Percentiles rank a stretch among this genome's conserved stretches.
phyloP scores from a whole-genome alignment of 805 yeast species.

The Pachysolen tannophilus region DNA sequence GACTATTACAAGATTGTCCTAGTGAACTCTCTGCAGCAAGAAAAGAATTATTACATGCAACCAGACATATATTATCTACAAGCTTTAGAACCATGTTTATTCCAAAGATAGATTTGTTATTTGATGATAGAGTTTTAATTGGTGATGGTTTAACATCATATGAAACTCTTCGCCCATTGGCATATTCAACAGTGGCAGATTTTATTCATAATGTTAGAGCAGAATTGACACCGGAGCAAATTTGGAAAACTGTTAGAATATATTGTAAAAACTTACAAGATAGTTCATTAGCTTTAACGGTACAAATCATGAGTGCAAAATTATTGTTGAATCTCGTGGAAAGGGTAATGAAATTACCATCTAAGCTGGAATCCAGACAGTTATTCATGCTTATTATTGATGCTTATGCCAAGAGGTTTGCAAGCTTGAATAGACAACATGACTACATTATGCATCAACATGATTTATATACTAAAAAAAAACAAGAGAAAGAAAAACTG shows the following conservation, averaged over 20 bases:
- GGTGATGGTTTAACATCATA: slow-evolving; percentile 91
- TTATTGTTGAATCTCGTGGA: slow-evolving; percentile 82
- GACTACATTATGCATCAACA: slow-evolving; percentile 58
- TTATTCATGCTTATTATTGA: slow-evolving; percentile 79
- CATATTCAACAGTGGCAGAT: slow-evolving; percentile 93
- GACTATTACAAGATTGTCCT: slow-evolving; percentile 92
- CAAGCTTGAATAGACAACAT: slow-evolving; percentile 65
- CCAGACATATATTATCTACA: slow-evolving; percentile 90
- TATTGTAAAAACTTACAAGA: slow-evolving; percentile 80
- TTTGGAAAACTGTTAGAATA: slow-evolving; percentile 78
- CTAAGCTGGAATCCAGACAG: slow-evolving; percentile 76
- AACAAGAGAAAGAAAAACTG: slow-evolving; percentile 33
- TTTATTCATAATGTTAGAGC: slow-evolving; percentile 86
- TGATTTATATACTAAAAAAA: slow-evolving; percentile 37
- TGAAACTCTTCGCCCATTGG: slow-evolving; percentile 86
- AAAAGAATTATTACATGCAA: slow-evolving; percentile 87
- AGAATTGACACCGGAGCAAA: slow-evolving; percentile 73
- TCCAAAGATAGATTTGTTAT: slow-evolving; percentile 76
- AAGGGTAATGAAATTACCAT: slow-evolving; percentile 72
- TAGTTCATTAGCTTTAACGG: slow-evolving; percentile 73
- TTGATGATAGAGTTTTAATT: slow-evolving; percentile 79
- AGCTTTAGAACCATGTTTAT: slow-evolving; percentile 76
- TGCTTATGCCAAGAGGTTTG: slow-evolving; percentile 79
- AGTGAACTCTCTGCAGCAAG: slow-evolving; percentile 86
- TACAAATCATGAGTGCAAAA: slow-evolving; percentile 95